Percentiles rank a stretch among this genome's conserved stretches.
Evolutionary conservation across 176 grass and related monocot species (phyloP).

Genomic region (Eremochloa ophiuroides): DNA sequence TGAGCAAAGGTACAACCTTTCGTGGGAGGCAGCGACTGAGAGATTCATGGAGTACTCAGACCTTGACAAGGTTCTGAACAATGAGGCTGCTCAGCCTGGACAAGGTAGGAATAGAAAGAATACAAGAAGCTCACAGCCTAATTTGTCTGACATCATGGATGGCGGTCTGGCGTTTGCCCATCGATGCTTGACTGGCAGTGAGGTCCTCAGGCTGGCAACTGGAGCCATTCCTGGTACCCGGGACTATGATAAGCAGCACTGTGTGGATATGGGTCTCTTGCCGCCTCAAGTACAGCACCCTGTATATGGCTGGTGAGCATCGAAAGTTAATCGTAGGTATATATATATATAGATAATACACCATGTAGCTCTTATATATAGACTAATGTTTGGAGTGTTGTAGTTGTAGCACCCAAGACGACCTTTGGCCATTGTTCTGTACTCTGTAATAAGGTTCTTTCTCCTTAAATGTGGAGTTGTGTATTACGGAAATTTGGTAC

Average conservation of each 20-base stretch:
- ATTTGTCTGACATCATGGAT: constrained; percentile 38
- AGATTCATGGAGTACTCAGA: constrained; percentile 73
- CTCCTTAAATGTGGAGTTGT: background rate
- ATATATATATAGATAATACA: constrained; percentile 30
- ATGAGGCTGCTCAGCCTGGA: background rate
- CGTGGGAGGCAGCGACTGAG: constrained; percentile 76
- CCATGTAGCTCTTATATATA: background rate
- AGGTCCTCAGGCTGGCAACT: constrained; percentile 57
- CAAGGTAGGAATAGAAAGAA: constrained; percentile 24
- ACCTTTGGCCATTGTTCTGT: background rate
- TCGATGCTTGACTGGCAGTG: constrained; percentile 57
- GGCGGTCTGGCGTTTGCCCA: constrained; percentile 62
- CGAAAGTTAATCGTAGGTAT: background rate
- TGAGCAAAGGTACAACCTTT: constrained; percentile 65
- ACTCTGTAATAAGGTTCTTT: background rate
- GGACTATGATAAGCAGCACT: constrained; percentile 55
- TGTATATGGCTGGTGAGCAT: constrained; percentile 13
- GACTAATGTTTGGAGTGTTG: background rate
- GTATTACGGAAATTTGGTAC: background rate
- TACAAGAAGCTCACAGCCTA: constrained; percentile 4
- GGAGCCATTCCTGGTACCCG: constrained; percentile 58
- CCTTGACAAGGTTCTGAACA: constrained; percentile 55
- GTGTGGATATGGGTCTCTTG: constrained; percentile 57
- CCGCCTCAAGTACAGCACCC: constrained; percentile 48
- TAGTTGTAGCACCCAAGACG: background rate